Conservation (phyloP, 768 basidiomycete species). For the Termitomyces titanicus region DNA sequence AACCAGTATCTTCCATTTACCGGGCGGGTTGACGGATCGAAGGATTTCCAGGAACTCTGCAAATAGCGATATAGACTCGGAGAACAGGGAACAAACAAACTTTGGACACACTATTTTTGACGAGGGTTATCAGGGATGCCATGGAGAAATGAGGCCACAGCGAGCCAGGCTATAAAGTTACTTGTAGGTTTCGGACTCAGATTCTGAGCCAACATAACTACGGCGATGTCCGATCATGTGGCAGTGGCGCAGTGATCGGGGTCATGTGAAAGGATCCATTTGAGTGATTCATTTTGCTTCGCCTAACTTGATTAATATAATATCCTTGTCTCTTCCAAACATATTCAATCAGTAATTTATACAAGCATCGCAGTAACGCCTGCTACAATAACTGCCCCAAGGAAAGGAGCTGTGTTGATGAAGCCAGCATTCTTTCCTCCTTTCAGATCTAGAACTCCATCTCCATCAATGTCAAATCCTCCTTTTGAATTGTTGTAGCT, state of each 20-base stretch:
- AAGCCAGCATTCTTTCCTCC: slow-evolving; percentile 2
- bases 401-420: slow-evolving; percentile 9
- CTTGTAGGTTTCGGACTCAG: neutral
- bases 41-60: slow-evolving; percentile 86
- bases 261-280: neutral
- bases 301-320: neutral
- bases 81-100: neutral
- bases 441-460: slow-evolving; percentile 29
- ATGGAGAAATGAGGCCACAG: slow-evolving; percentile 20
- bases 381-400: slow-evolving; percentile 8
- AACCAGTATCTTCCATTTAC: slow-evolving; percentile 96
- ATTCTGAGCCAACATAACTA: slow-evolving; percentile 2
- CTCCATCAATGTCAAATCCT: slow-evolving; percentile 36
- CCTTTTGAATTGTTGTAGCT: slow-evolving; percentile 35
- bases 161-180: too few relatives aligned
- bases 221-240: slow-evolving; percentile 20
- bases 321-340: slow-evolving; percentile 7
- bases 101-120: slow-evolving; percentile 36
- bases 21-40: slow-evolving; percentile 80
- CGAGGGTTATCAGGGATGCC: slow-evolving; percentile 40
- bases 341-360: slow-evolving; percentile 13
- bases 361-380: slow-evolving; percentile 8
- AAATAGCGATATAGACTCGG: slow-evolving; percentile 1
- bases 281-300: neutral
- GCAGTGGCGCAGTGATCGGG: neutral